Conservation (phyloP, 768 basidiomycete species). For the Pisolithus orientalis region DNA sequence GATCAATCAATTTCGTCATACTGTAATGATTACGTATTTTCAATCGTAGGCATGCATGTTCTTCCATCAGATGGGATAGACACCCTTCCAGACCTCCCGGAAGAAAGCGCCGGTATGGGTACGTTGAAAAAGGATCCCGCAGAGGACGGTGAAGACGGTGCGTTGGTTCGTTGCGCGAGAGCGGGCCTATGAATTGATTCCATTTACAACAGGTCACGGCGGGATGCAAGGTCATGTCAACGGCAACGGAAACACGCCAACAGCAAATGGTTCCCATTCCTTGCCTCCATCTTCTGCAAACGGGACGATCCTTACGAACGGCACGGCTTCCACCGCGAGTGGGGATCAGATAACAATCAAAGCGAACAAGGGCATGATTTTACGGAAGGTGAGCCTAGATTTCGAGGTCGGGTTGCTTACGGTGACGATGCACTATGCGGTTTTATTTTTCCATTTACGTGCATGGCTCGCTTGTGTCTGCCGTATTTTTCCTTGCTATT, state of each 20-base stretch:
- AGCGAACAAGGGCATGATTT: constrained; percentile 93
- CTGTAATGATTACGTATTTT: neutral
- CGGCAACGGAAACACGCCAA: neutral
- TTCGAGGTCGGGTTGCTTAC: neutral
- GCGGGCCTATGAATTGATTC: neutral
- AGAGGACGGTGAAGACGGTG: constrained; percentile 20
- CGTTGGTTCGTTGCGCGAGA: constrained; percentile 6
- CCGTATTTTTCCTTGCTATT: neutral
- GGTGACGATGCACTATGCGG: neutral
- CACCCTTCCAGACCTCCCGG: constrained; percentile 23
- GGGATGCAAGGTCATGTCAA: neutral
- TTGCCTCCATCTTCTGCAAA: constrained; percentile 11
- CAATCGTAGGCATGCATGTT: constrained; percentile 19
- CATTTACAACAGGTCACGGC: neutral
- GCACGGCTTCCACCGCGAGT: constrained; percentile 1
- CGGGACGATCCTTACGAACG: constrained; percentile 12
- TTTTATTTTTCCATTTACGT: neutral
- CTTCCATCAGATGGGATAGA: constrained; percentile 16
- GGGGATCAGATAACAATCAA: constrained; percentile 54
- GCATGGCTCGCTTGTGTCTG: constrained; percentile 41
- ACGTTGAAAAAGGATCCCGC: constrained; percentile 24
- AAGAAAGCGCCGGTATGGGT: constrained; percentile 11
- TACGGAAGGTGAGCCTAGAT: constrained; percentile 53
- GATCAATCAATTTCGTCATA: neutral
- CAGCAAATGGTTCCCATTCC: constrained; percentile 1